Evolutionary conservation across 2,329 filamentous ascomycete genomes (phyloP), one percentile per base, ranked within the genome.

Genomic region (Colletotrichum theobromicola): DNA sequence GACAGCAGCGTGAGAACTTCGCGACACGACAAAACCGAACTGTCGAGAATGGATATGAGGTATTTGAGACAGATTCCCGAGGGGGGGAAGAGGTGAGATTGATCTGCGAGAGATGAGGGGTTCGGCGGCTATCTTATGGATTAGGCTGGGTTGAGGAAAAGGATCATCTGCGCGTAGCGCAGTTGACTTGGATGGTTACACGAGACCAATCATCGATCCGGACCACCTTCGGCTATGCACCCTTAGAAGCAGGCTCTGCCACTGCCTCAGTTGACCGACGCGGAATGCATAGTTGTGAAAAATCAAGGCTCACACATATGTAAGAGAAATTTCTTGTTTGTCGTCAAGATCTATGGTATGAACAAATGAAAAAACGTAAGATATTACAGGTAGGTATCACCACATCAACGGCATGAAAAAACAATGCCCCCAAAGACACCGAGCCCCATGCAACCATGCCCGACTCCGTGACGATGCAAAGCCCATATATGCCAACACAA

Each of bases 371-470:
- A 71, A 69, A 50, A 61, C 37, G 50, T 46, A 63, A 28, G 28
- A 24, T 72, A 58, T 74, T 74, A 74, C 68, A 74, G 62, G 68
- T 57, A 71, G 72, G 68, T 74, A 74, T 74, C 67, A 74, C 65
- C 67, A 71, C 67, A 74, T 61, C 67, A 71, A 42, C 34, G 58
- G 67, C 42, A 50, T 50, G 32, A 66, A 42, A 71, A 50, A n/a
- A 37, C 15, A 35, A 71, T 71, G 61, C 37, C 67, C 28, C 53
- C 57, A 57, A 55, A 50, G 72, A 74, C 72, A 74, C 68, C 67
- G 37, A 26, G 42, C 37, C 58, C 34, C 35, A 70, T 70, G 57
- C 67, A 70, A 57, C 58, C 58, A 70, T 55, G 55, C 55, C 67
- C 72, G 55, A 74, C 62, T 71, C 72, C 72, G 67, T 74, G 70